Evolutionary conservation across 768 basidiomycete genomes (phyloP), one percentile per base, ranked within the genome.

Genomic region (Cyclocybe cylindracea): DNA sequence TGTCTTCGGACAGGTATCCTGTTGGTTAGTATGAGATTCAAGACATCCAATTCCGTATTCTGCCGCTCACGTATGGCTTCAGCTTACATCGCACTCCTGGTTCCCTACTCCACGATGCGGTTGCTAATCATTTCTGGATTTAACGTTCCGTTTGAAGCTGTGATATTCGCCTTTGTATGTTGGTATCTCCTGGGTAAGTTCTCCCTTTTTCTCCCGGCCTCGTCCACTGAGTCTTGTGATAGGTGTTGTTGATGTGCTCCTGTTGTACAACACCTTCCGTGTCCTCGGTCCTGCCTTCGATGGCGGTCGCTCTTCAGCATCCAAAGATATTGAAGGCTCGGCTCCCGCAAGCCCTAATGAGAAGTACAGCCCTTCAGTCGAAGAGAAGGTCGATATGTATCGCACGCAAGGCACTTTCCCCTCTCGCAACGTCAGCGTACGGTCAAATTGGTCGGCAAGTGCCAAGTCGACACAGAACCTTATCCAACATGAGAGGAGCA

Each of bases 221-320:
- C 35, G 10, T 44, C 9, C 50, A n/a, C 11, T 7, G 29, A 39
- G 29, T 10, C 42, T 42, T 45, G 19, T 43, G 10, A 5, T 52
- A 91, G 89, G 86, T 39, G 58, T 84, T 24, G 80, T 81, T 18
- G 85, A 90, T 59, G 85, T 86, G 24, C 51, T 77, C 7, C 71
- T 90, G n/a, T 74, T 89, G 29, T 82, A 78, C 70, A 87, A 86
- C 61, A 87, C 84, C 8, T 79, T 88, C 62, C 79, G 82, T 8
- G 75, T 87, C 45, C 69, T 91, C 33, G 71, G 74, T 7, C 79
- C 79, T 19, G 78, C 78, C 18, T 77, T 85, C 57, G 69, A 77
- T 52, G 65, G 63, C 19, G 65, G 62, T 35, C 56, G 63, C 14
- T 53, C 65, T 9, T 53, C 57, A 16, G 62, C 67, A n/a, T 67